A percentile compares a stretch with the other conserved stretches of the same genome.
Conservation (phyloP, 352 stramenopile species). For the Globisporangium megalacanthum region DNA sequence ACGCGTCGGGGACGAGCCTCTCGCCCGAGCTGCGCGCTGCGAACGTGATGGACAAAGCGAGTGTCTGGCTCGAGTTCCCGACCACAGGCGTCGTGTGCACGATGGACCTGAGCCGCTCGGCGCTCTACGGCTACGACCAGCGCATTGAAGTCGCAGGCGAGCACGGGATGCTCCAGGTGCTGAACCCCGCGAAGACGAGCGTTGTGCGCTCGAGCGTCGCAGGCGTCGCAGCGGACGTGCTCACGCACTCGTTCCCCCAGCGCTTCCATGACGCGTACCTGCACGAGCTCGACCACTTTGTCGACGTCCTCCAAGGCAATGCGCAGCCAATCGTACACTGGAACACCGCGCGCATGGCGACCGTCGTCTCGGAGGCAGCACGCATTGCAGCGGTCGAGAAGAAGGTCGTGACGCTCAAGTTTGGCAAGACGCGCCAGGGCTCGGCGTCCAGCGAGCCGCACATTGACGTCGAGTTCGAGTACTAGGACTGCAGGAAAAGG, state of each 20-base stretch:
- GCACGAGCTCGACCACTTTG: conserved; percentile 83
- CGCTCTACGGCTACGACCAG: conserved; percentile 91
- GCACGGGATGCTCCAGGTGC: conserved; percentile 61
- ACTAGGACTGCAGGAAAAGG: too few relatives aligned
- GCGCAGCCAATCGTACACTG: conserved; percentile 49
- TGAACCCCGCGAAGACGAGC: conserved; percentile 64
- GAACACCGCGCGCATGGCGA: conserved; percentile 71
- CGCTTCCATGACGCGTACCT: conserved; percentile 85
- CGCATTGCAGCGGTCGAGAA: conserved; percentile 57
- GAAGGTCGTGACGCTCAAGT: conserved; percentile 64
- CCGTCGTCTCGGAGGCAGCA: conserved; percentile 66
- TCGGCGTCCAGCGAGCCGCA: conserved; percentile 35
- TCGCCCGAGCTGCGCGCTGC: conserved; percentile 54
- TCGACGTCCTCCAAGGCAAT: conserved; percentile 41
- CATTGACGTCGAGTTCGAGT: conserved; percentile 51
- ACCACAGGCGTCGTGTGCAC: conserved; percentile 77
- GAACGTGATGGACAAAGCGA: conserved; percentile 81
- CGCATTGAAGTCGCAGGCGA: conserved; percentile 86
- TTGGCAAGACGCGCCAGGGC: conserved; percentile 42
- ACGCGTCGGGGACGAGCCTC: conserved; percentile 75
- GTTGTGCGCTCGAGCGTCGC: conserved; percentile 40
- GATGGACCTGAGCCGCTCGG: conserved; percentile 81
- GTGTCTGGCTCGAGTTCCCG: conserved; percentile 72
- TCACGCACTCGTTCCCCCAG: conserved; percentile 85
- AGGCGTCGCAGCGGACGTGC: conserved; percentile 52